A percentile compares a stretch with the other conserved stretches of the same genome.
These are phyloP conservation scores for Clarireedia sp. DNA, from an alignment of 2,329 filamentous ascomycete species.

Conservation along the genomic window DNA sequence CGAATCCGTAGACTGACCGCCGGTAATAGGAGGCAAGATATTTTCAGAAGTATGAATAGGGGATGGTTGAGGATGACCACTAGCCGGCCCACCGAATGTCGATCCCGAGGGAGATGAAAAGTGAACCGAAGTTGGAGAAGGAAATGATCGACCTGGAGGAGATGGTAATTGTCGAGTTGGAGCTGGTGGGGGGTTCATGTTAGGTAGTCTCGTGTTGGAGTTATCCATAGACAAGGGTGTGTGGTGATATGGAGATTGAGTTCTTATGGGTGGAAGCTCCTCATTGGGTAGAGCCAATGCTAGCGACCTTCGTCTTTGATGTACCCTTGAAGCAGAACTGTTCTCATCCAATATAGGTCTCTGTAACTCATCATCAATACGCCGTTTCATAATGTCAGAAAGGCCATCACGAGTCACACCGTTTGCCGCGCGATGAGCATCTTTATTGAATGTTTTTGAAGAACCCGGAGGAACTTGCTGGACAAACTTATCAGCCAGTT, in stretches of 20 bases:
- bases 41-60: slow-evolving; percentile 15
- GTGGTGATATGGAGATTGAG: slow-evolving; percentile 18
- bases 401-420: slow-evolving; percentile 14
- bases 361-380: slow-evolving; percentile 15
- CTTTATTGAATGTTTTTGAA: slow-evolving; percentile 10
- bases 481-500: slow-evolving; percentile 24
- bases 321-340: slow-evolving; percentile 16
- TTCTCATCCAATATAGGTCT: slow-evolving; percentile 12
- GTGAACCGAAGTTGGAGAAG: slow-evolving; percentile 25
- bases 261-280: slow-evolving; percentile 18
- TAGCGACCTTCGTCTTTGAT: slow-evolving; percentile 18
- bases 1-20: slow-evolving; percentile 18
- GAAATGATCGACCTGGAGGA: slow-evolving; percentile 26
- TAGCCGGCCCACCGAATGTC: slow-evolving; percentile 16
- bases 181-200: slow-evolving; percentile 27
- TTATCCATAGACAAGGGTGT: slow-evolving; percentile 8
- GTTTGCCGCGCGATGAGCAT: slow-evolving; percentile 9
- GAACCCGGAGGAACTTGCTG: slow-evolving; percentile 16
- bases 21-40: slow-evolving; percentile 20
- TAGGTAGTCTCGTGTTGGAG: slow-evolving; percentile 14
- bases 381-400: slow-evolving; percentile 24
- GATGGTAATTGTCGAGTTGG: slow-evolving; percentile 26
- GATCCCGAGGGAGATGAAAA: slow-evolving; percentile 24
- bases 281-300: slow-evolving; percentile 15
- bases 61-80: slow-evolving; percentile 16